Evolutionary conservation across 208 protist species (phyloP).

Genomic region (Trypanosoma cruzi): DNA sequence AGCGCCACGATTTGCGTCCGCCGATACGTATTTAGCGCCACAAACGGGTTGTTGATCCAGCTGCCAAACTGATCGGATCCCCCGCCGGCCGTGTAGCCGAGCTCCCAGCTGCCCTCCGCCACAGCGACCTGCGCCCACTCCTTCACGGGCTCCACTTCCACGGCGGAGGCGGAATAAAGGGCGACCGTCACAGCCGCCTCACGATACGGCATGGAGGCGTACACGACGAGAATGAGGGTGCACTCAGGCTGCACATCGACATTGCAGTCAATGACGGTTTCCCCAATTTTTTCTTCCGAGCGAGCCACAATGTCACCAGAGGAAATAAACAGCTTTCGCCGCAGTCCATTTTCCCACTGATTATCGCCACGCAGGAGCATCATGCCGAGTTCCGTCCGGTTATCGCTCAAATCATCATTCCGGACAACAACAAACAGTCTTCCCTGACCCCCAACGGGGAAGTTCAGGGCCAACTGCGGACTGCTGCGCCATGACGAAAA

Average conservation of each 20-base stretch:
- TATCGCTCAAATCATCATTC: constrained; percentile 49
- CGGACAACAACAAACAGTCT: constrained; percentile 55
- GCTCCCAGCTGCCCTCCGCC: constrained; percentile 76
- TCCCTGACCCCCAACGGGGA: constrained; percentile 75
- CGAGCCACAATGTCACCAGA: constrained; percentile 54
- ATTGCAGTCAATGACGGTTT: constrained; percentile 43
- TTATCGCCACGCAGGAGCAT: constrained; percentile 52
- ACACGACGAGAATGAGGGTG: constrained; percentile 76
- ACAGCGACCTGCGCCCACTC: constrained; percentile 73
- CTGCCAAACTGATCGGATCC: constrained; percentile 56
- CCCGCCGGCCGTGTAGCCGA: constrained; percentile 82
- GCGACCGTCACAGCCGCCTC: constrained; percentile 67
- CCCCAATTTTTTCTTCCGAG: constrained; percentile 37
- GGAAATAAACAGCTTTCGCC: constrained; percentile 54
- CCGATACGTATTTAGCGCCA: constrained; percentile 61
- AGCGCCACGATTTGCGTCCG: constrained; percentile 71
- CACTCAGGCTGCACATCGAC: constrained; percentile 42
- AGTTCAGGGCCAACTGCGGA: constrained; percentile 73
- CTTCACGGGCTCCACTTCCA: constrained; percentile 59
- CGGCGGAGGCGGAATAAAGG: constrained; percentile 54
- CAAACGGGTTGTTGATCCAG: constrained; percentile 93
- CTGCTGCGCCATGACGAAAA: constrained; percentile 90
- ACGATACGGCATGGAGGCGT: constrained; percentile 70
- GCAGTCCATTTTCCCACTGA: constrained; percentile 45
- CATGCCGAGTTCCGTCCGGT: constrained; percentile 63